Evolutionary conservation across 805 yeast genomes (phyloP), one percentile per base, ranked within the genome.

Genomic region (Clavispora fructus): DNA sequence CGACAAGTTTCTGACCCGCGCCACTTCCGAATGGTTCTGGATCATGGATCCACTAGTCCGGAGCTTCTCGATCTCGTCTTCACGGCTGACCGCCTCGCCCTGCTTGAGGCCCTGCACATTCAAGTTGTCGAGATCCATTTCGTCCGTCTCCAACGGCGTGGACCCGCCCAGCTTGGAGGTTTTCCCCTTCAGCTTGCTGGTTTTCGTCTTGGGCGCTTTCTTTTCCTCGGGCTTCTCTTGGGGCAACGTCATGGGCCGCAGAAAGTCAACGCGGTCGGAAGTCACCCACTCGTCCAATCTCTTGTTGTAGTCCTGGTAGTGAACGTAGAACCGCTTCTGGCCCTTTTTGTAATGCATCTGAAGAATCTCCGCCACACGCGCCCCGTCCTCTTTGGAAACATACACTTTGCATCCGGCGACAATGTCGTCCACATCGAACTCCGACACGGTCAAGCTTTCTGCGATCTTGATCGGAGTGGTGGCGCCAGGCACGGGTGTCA

Each of bases 41-140:
- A 94, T 87, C 98, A 94, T 94, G 0, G 98, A 91, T 2, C 99
- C 99, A n/a, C 95, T 77, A 0, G 96, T 90, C 55, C 98, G 76
- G 46, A 94, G 74, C 61, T 87, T 88, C 61, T 92, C 89, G 54
- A 94, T 85, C 65, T 94, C 99, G 55, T 89, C 96, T 58, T 90
- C 97, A 47, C 97, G 73, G 32, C 87, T 82, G 38, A 87, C 78
- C 47, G 83, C 88, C 52, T 86, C 91, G 11, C 82, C 81, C 16
- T 79, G 82, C 42, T 70, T 73, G 28, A 84, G 59, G 14, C 96
- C 96, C 64, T 90, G 96, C 6, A 90, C 96, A 58, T 88, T 83
- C 56, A 88, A 73, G 59, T 86, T 73, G 56, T 87, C 97, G 53
- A 89, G 73, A 64, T 88, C 96, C 86, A 89, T 79, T 46, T 85